Evolutionary conservation across 495 filamentous ascomycete genomes (phyloP).

Genomic region (Pseudevernia furfuracea): DNA sequence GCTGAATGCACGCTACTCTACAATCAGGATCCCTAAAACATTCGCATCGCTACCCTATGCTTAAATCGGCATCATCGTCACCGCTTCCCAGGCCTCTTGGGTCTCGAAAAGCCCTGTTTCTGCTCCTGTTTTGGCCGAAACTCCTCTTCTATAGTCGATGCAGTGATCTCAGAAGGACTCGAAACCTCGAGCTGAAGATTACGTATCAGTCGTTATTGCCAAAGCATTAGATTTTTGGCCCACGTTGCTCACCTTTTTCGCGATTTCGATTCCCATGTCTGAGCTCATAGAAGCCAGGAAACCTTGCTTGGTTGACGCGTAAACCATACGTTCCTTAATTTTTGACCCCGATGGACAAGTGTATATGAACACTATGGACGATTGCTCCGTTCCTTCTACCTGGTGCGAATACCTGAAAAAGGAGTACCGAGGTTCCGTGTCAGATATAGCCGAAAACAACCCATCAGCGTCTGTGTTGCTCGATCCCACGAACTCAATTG

Average conservation of each 20-base stretch:
- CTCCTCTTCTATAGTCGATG: conserved; percentile 61
- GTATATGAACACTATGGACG: conserved; percentile 83
- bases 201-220: background rate
- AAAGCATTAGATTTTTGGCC: background rate
- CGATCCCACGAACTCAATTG: conserved; percentile 57
- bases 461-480: conserved; percentile 17
- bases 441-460: conserved; percentile 56
- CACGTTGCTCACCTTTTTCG: conserved; percentile 55
- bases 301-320: conserved; percentile 71
- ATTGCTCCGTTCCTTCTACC: conserved; percentile 46
- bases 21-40: background rate
- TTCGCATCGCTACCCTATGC: background rate
- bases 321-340: conserved; percentile 92
- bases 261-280: conserved; percentile 62
- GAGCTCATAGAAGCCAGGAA: conserved; percentile 60
- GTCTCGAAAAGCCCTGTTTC: conserved; percentile 71
- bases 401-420: conserved; percentile 68
- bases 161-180: conserved; percentile 71
- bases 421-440: conserved; percentile 77
- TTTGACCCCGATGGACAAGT: conserved; percentile 74
- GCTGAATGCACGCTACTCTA: background rate
- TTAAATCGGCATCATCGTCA: background rate
- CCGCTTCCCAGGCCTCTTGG: conserved; percentile 70
- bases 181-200: conserved; percentile 52
- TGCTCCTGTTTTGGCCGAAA: conserved; percentile 64